Conservation (phyloP, 306 rosid species). For the Oxytropis ochrocephala region DNA sequence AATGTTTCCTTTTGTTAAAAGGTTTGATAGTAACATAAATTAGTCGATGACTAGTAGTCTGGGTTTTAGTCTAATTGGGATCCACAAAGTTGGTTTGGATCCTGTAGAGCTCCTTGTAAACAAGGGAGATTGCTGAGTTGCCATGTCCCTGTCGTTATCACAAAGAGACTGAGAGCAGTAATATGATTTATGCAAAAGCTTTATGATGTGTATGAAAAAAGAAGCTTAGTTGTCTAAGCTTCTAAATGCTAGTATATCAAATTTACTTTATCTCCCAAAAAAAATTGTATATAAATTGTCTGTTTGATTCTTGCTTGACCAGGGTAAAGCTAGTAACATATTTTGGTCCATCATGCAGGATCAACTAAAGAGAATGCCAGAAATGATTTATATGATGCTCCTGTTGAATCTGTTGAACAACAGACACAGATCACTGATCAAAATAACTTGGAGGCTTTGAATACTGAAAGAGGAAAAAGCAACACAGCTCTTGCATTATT, state of each 20-base stretch:
- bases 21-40: not conserved
- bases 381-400: conserved; percentile 34
- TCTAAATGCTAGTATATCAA: not conserved
- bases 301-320: not conserved
- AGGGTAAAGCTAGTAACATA: not conserved
- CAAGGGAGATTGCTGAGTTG: not conserved
- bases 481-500: conserved; percentile 64
- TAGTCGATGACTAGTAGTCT: not conserved
- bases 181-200: not conserved
- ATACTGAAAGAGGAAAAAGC: conserved; percentile 27
- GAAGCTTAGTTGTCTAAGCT: not conserved
- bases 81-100: not conserved
- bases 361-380: conserved; percentile 25
- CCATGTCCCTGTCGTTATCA: not conserved
- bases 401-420: conserved; percentile 34
- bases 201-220: not conserved
- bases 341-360: conserved; percentile 31
- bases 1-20: no score
- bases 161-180: not conserved
- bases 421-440: conserved; percentile 28
- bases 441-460: conserved; percentile 23
- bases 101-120: not conserved
- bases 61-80: not conserved
- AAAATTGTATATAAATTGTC: not conserved
- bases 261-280: not conserved